Conservation (phyloP, 192 early-diverging fungal genomes). For the Chytriomyces hyalinus region DNA sequence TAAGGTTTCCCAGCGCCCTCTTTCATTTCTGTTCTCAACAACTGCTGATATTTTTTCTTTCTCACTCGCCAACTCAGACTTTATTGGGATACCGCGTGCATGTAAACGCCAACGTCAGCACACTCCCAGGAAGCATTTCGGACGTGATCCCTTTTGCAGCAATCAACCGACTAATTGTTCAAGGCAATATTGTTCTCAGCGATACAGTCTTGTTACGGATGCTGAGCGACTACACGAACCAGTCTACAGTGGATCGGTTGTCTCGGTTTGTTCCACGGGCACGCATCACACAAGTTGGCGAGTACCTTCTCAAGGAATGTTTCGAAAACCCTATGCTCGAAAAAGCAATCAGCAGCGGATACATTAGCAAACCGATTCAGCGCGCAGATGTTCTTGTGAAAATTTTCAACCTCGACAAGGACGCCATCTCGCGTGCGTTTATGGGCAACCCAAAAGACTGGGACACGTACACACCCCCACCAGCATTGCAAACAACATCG, state of each 20-base stretch:
- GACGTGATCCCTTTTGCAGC: conserved; percentile 27
- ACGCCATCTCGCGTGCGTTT: conserved; percentile 20
- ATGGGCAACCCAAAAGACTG: conserved; percentile 30
- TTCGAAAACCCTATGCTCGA: conserved; percentile 29
- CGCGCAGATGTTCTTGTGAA: conserved; percentile 26
- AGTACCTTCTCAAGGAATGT: conserved; percentile 21
- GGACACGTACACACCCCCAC: conserved; percentile 18
- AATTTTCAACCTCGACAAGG: conserved; percentile 20
- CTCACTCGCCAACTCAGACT: conserved; percentile 5
- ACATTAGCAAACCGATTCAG: conserved; percentile 21
- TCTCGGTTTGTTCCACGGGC: conserved; percentile 23
- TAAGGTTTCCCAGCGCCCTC: not conserved
- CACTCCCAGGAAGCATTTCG: conserved; percentile 1
- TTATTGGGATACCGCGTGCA: conserved; percentile 34
- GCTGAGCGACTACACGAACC: conserved; percentile 17
- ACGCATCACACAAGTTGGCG: conserved; percentile 11
- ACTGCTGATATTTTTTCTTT: not conserved
- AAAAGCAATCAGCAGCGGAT: conserved; percentile 12
- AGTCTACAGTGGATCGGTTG: conserved; percentile 19
- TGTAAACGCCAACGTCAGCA: not conserved
- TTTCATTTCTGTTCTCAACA: not conserved
- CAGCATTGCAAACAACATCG: conserved; percentile 14
- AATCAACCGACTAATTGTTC: conserved; percentile 24
- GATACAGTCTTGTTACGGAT: conserved; percentile 23
- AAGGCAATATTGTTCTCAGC: conserved; percentile 21